Base-by-base conservation (phyloP, 1,284 basidiomycete genomes). In the Microstroma glucosiphilum region DNA sequence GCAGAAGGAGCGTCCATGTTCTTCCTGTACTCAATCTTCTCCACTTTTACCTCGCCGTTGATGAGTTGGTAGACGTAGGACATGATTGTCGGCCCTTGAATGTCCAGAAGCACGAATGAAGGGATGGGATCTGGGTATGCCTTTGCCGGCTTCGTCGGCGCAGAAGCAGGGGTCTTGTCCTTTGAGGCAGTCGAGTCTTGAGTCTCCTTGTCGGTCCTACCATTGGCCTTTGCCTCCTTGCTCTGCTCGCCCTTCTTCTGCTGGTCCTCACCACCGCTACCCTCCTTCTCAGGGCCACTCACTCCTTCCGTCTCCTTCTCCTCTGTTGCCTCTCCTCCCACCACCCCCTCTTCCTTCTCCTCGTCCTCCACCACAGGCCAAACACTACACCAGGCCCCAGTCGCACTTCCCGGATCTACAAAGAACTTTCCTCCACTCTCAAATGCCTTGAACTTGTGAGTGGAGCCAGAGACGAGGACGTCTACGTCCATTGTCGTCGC, bases 401-500 rank as follows among this genome's bases (percentile, higher is more conserved):
- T 94, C 0, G 92, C 93, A 15, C 89, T 92, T 1, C 94, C 94
- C 0, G 94, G 94, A 80, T 97, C 96, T 57, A 97, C 86, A 77
- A 96, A 97, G 84, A 97, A 98, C 62, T 88, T 86, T 51, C 87
- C 86, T 67, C 92, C 91, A 71, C 89, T 87, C 78, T 94, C 92
- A 66, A 92, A 88, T 3, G 92, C 91, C 80, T 96, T 91, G 80
- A 98, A 97, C 30, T 90, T 92, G 80, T 97, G 93, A 0, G 94
- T 98, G 72, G 92, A 91, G 0, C 96, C 94, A 1, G 89, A 92
- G 21, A 98, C 82, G 25, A 98, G 83, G 1, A 98, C 91, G 73
- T 99, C 96, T 9, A 96, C 94, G 77, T 97, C 92, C 89, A 98
- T 91, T 80, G 94, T 91, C 11, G 75, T 65, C 11, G 94, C 92